Base-by-base conservation (phyloP, 768 basidiomycete species). In the Suillus paluster region DNA sequence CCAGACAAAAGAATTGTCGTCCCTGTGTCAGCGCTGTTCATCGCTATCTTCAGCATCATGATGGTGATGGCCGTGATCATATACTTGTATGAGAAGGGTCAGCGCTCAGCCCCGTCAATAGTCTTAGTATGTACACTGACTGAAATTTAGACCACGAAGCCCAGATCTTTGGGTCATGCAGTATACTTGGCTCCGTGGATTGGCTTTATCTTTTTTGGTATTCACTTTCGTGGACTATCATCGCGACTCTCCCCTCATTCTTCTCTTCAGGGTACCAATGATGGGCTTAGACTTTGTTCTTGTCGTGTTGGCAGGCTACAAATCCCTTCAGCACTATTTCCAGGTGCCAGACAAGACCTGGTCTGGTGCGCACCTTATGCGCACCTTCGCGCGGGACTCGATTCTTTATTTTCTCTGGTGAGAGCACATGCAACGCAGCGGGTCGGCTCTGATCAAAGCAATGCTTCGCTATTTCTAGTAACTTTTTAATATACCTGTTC, bases 181-280 rank as follows among this genome's bases (percentile, higher is more conserved):
- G n/a, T 42, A 23, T 57, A 12, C 36, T 42, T 21, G 38, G 34
- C 8, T 42, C 60, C 11, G 6, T 55, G 34, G 33, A 55, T 21
- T 61, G 60, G 60, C 11, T 61, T 11, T 61, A 58, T 61, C 56
- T 59, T 4, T 61, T 61, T 33, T 61, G 60, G 60, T 61, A 33
- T 5, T 25, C 19, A 33, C 25, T 23, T 54, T 41, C 25, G 17
- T 23, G 33, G 10, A 23, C 14, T 42, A 12, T 44, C 8, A 10
- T 58, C 23, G 9, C 10, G 21, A 38, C 10, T 21, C 36, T 25
- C 36, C n/a, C n/a, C 23, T 55, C 39, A 55, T 21, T 45, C 21
- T 17, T 21, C 33, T 23, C 21, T 19, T 21, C 55, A 61, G 60
- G 60, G 30, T 45, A 39, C 60, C 60, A 3, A 39, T 61, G 36